phyloP scores from a whole-genome alignment of 2,329 filamentous ascomycete genomes.

The Fusarium protoensiforme region DNA sequence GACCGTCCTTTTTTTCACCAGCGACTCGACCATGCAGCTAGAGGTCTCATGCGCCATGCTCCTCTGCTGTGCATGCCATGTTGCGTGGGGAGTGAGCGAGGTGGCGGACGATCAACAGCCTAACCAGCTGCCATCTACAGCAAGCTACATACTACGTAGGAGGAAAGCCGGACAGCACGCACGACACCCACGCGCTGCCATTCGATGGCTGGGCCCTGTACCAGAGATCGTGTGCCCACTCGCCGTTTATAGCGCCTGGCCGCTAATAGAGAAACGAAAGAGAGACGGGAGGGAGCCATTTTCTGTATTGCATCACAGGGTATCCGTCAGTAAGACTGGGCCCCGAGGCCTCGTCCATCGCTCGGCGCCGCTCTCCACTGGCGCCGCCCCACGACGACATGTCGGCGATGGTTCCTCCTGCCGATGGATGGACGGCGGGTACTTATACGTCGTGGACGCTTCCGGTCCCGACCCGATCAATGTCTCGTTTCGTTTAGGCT shows the following conservation, averaged over 20 bases:
- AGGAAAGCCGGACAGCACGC: conserved; percentile 14
- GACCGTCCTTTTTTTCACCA: not conserved
- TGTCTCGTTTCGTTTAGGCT: not conserved
- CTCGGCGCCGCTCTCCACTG: conserved; percentile 5
- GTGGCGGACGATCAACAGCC: not conserved
- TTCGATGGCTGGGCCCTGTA: not conserved
- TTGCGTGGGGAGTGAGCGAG: conserved; percentile 19
- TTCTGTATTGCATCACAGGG: conserved; percentile 26
- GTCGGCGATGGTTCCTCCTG: not conserved
- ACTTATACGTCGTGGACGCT: conserved; percentile 27
- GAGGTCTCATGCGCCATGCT: conserved; percentile 20
- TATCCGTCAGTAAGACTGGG: not conserved
- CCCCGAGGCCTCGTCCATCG: not conserved
- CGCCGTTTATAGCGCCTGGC: conserved; percentile 18
- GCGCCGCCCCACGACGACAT: not conserved
- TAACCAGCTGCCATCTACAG: not conserved
- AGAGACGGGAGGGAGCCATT: conserved; percentile 16
- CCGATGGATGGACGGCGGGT: not conserved
- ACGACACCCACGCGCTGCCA: conserved; percentile 5
- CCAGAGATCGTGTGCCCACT: conserved; percentile 28
- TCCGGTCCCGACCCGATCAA: conserved; percentile 8
- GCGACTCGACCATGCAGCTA: conserved; percentile 18
- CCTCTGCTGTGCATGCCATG: conserved; percentile 30
- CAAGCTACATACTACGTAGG: conserved; percentile 6
- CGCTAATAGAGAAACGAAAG: not conserved